Evolutionary conservation across 352 stramenopile genomes (phyloP).

Genomic region (Pythium monospermum): DNA sequence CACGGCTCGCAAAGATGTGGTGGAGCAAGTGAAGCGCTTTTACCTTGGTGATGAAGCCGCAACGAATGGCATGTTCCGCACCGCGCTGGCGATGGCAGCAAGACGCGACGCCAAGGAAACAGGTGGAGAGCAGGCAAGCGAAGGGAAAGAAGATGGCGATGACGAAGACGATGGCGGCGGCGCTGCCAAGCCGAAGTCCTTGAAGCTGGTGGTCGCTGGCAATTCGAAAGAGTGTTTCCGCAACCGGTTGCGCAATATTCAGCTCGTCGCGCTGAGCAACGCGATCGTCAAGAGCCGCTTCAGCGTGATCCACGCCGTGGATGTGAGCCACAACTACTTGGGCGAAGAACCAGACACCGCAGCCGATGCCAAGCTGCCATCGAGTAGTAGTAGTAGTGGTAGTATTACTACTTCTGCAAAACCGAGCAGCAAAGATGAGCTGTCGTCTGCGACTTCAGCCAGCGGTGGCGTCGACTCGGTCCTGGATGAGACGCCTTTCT

Average conservation of each 20-base stretch:
- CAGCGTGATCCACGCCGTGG: slow-evolving; percentile 32
- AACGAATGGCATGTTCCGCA: slow-evolving; percentile 35
- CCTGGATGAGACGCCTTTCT: slow-evolving; percentile 34
- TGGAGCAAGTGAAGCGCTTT: slow-evolving; percentile 37
- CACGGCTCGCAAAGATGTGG: slow-evolving; percentile 53
- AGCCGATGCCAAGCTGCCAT: slow-evolving; percentile 17
- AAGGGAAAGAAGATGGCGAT: slow-evolving; percentile 6
- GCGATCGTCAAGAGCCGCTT: slow-evolving; percentile 48
- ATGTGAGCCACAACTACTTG: slow-evolving; percentile 53
- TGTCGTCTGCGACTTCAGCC: not conserved
- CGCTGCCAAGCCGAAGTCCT: not conserved
- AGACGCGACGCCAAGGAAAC: slow-evolving; percentile 18
- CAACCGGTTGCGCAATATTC: slow-evolving; percentile 60
- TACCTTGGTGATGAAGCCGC: slow-evolving; percentile 31
- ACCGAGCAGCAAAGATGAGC: slow-evolving; percentile 18
- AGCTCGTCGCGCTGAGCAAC: slow-evolving; percentile 46
- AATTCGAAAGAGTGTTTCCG: slow-evolving; percentile 56
- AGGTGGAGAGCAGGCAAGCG: not conserved
- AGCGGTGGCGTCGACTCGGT: slow-evolving; percentile 1
- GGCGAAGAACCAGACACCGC: slow-evolving; percentile 22
- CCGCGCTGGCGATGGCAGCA: slow-evolving; percentile 40
- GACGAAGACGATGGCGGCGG: slow-evolving; percentile 1
- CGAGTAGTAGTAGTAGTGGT: slow-evolving; percentile 11
- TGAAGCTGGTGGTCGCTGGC: slow-evolving; percentile 37
- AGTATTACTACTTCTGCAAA: too few relatives aligned